A percentile compares a stretch with the other conserved stretches of the same genome.
phyloP scores from a whole-genome alignment of 108 stramenopile species.

The Cylindrotheca fusiformis region DNA sequence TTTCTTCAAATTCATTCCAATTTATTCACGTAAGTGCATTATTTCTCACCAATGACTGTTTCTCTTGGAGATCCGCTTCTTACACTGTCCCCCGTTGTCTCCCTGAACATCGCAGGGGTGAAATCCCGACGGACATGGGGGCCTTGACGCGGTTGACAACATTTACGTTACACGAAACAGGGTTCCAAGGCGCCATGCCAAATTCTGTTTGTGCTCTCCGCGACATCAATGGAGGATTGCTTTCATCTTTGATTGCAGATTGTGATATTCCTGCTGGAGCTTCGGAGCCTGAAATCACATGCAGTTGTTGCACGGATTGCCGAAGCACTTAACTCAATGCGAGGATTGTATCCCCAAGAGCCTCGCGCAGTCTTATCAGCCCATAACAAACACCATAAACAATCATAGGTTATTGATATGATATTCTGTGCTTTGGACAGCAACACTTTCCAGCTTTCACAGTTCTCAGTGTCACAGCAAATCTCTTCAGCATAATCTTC shows the following conservation, averaged over 20 bases:
- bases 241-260: slow-evolving; percentile 38
- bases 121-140: slow-evolving; percentile 60
- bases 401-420: too few species aligned
- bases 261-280: slow-evolving; percentile 18
- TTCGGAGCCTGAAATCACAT: slow-evolving; percentile 26
- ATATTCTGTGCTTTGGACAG: too few species aligned
- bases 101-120: too few species aligned
- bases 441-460: too few species aligned
- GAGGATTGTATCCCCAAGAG: too few species aligned
- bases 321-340: slow-evolving; percentile 6
- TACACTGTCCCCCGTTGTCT: too few species aligned
- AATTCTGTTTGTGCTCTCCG: slow-evolving; percentile 26
- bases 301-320: slow-evolving; percentile 43
- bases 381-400: too few species aligned
- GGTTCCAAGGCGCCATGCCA: slow-evolving; percentile 42
- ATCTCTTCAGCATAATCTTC: too few species aligned
- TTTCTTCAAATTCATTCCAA: slow-evolving; percentile 47
- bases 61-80: not conserved
- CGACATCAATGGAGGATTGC: slow-evolving; percentile 4
- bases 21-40: too few species aligned
- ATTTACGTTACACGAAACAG: slow-evolving; percentile 38
- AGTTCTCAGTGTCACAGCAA: too few species aligned
- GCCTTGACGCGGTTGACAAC: slow-evolving; percentile 35
- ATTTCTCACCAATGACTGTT: too few species aligned
- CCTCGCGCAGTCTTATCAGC: too few species aligned